Base-by-base conservation (phyloP, 495 filamentous ascomycete genomes). In the Clohesyomyces aquaticus region DNA sequence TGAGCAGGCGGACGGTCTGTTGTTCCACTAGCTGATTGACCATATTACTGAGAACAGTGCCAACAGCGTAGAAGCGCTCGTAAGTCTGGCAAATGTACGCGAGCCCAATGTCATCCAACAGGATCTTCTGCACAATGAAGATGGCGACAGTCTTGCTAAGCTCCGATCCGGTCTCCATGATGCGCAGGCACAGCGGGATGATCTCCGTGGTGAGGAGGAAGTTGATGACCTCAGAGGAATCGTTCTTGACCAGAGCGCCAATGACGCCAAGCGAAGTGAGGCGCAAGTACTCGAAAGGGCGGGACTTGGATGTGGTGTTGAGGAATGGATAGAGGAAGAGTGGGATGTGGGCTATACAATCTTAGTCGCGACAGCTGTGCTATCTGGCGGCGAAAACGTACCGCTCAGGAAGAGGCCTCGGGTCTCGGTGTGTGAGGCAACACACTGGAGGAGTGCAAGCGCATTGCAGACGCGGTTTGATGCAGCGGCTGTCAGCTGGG, bases 71-170 rank as follows among this genome's bases (percentile, higher is more conserved):
- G 78, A 99, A 99, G n/a, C 94, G 83, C 78, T 99, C 94, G 73
- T 99, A 99, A 4, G 94, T 99, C 58, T 95, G 93, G 75, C 94
- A 99, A 60, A 99, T 99, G 74, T 99, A 99, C 41, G 90, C 91
- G 61, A 99, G 81, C n/a, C 94, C 94, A 73, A 94, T 90, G 68
- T 99, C 94, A 72, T 99, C 94, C 3, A 99, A 82, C 41, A 99
- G 78, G 32, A 99, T 99, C 78, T 99, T 99, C 79, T 99, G 94
- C n/a, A 99, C 94, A 71, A 99, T 99, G 79, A 99, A 99, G 65
- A 99, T 99, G 35, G 94, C 94, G 9, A 99, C 94, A 0, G 94
- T 99, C 80, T 98, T 99, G 81, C 92, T 96, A 46, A 99, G 81
- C 73, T 99, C 94, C 0, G 94, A 98, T 29, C 95, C 95, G 0